Evolutionary conservation across 371 early-diverging fungal species (phyloP).

Genomic region (Mortierella sp.): DNA sequence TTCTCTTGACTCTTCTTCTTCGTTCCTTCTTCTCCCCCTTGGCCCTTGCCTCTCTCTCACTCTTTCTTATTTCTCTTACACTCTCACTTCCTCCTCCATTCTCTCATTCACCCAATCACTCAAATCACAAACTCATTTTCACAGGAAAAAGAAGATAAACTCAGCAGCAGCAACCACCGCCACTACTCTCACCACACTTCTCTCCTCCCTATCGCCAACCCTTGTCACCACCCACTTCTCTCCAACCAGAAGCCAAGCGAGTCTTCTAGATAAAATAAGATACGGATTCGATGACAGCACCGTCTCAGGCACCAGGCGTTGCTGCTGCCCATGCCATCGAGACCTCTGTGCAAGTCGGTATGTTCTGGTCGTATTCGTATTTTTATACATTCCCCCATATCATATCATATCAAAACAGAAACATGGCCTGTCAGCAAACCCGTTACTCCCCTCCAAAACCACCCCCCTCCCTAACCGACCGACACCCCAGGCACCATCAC

Average conservation of each 20-base stretch:
- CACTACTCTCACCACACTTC: not conserved
- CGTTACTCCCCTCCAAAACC: too few species aligned
- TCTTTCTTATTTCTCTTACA: too few species aligned
- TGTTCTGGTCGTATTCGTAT: not conserved
- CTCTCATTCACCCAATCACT: not conserved
- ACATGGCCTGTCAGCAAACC: not conserved
- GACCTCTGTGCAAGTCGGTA: conserved; percentile 59
- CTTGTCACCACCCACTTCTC: not conserved
- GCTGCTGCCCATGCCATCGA: conserved; percentile 42
- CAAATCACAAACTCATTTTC: not conserved
- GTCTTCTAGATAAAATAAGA: not conserved
- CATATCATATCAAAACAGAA: not conserved
- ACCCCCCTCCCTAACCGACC: not conserved
- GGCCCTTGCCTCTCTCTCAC: too few species aligned
- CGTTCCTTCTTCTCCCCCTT: too few species aligned
- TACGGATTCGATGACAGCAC: conserved; percentile 47
- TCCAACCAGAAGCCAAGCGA: not conserved
- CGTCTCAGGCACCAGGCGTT: conserved; percentile 39
- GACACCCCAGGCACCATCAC: conserved; percentile 8
- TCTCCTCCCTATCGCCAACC: not conserved
- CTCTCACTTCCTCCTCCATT: too few species aligned
- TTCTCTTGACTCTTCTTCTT: not conserved
- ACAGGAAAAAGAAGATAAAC: not conserved
- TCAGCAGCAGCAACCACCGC: not conserved
- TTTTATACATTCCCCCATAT: not conserved